A percentile compares a stretch with the other conserved stretches of the same genome.
phyloP scores from a whole-genome alignment of 192 early-diverging fungal genomes.

The Linnemannia elongata region DNA sequence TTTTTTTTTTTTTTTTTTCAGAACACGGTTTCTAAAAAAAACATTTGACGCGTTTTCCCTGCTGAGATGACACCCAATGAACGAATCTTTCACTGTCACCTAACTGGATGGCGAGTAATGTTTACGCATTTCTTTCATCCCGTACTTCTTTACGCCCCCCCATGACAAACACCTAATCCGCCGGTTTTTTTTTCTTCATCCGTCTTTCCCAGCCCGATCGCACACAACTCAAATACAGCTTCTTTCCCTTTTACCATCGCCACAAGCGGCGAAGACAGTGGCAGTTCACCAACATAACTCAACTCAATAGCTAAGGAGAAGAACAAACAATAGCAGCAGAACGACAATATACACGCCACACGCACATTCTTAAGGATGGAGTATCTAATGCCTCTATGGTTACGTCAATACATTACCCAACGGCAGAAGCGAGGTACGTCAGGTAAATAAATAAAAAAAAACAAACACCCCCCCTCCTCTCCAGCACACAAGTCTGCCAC shows the following conservation, averaged over 20 bases:
- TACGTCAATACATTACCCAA: slow-evolving; percentile 46
- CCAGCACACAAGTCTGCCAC: neutral
- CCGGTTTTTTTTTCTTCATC: neutral
- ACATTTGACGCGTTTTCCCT: neutral
- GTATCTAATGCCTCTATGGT: slow-evolving; percentile 40
- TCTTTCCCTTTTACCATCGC: neutral
- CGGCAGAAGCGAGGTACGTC: slow-evolving; percentile 48
- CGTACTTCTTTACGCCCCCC: slow-evolving; percentile 12
- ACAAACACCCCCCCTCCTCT: too few relatives aligned
- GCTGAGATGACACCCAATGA: neutral
- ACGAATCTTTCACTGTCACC: too few relatives aligned
- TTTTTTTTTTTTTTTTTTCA: neutral
- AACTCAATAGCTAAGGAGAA: too few relatives aligned
- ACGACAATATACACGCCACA: neutral
- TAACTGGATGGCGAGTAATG: too few relatives aligned
- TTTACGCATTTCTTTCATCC: neutral
- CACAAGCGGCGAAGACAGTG: too few relatives aligned
- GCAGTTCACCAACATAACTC: neutral
- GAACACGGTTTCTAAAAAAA: neutral
- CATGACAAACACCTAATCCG: too few relatives aligned
- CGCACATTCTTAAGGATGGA: slow-evolving; percentile 14
- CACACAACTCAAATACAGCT: too few relatives aligned
- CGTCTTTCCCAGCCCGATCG: neutral
- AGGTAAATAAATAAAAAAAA: neutral
- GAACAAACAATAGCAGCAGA: neutral